Evolutionary conservation across 2,329 filamentous ascomycete genomes (phyloP).

Genomic region (Penicillium sp.): DNA sequence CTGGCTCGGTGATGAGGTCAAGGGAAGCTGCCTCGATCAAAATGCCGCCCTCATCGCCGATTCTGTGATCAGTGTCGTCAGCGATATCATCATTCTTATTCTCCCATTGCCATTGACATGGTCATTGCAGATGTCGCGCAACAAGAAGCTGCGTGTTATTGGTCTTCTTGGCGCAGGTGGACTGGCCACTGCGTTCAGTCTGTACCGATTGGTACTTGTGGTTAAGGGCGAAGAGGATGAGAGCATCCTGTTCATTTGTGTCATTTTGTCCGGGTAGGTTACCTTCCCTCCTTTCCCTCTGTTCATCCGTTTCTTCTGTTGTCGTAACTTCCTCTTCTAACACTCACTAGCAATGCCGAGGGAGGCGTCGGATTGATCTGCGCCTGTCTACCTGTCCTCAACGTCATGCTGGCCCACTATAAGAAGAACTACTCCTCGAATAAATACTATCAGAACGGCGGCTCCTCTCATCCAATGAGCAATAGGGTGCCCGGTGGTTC

Average conservation of each 20-base stretch:
- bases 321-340: background rate
- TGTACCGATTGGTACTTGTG: slow-evolving; percentile 41
- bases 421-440: slow-evolving; percentile 30
- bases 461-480: slow-evolving; percentile 30
- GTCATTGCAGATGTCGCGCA: slow-evolving; percentile 40
- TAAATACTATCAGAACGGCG: slow-evolving; percentile 29
- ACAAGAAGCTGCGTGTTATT: slow-evolving; percentile 39
- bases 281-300: no score
- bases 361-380: slow-evolving; percentile 40
- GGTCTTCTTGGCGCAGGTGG: slow-evolving; percentile 41
- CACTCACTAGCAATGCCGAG: slow-evolving; percentile 36
- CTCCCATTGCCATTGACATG: slow-evolving; percentile 41
- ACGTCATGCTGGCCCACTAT: slow-evolving; percentile 30
- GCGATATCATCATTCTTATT: slow-evolving; percentile 38
- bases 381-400: slow-evolving; percentile 38
- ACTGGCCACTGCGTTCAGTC: slow-evolving; percentile 39
- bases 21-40: slow-evolving; percentile 39
- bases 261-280: slow-evolving; percentile 42
- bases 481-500: slow-evolving; percentile 25
- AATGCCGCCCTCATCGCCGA: slow-evolving; percentile 39
- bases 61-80: slow-evolving; percentile 40
- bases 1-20: slow-evolving; percentile 29
- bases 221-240: slow-evolving; percentile 33
- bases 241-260: slow-evolving; percentile 37
- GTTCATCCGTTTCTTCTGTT: background rate